Evolutionary conservation across 176 grass and related monocot species (phyloP).

Genomic region (Panicum miliaceum): DNA sequence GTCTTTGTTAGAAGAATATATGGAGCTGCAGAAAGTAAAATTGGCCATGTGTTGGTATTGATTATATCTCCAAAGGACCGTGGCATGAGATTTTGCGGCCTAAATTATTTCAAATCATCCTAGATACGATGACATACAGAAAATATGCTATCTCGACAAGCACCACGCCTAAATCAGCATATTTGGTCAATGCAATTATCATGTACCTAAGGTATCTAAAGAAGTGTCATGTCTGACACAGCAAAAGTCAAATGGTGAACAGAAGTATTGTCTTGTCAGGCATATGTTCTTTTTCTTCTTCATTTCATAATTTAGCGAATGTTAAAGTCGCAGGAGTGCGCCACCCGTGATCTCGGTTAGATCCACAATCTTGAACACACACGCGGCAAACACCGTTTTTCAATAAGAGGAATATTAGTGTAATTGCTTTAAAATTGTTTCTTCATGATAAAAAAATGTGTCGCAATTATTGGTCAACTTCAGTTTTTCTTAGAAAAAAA

Average conservation of each 20-base stretch:
- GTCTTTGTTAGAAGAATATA: conserved; percentile 21
- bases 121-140: not conserved
- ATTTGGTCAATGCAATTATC: conserved; percentile 20
- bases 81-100: not conserved
- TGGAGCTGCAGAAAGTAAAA: conserved; percentile 6
- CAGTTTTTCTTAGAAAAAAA: not conserved
- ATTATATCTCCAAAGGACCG: not conserved
- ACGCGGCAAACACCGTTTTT: too few relatives aligned
- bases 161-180: not conserved
- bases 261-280: conserved; percentile 11
- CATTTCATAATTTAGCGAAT: not conserved
- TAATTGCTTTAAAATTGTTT: too few relatives aligned
- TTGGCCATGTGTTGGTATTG: not conserved
- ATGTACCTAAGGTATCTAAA: not conserved
- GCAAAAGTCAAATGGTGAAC: not conserved
- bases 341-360: not conserved
- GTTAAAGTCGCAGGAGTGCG: not conserved
- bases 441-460: too few relatives aligned
- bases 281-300: conserved; percentile 13
- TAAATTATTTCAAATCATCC: not conserved
- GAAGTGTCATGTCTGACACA: not conserved
- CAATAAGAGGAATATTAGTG: not conserved
- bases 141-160: not conserved
- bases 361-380: not conserved
- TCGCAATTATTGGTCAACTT: not conserved